Percentiles rank a stretch among this genome's conserved stretches.
Evolutionary conservation across 1,284 basidiomycete genomes (phyloP).

Genomic region (Puccinia polysora): DNA sequence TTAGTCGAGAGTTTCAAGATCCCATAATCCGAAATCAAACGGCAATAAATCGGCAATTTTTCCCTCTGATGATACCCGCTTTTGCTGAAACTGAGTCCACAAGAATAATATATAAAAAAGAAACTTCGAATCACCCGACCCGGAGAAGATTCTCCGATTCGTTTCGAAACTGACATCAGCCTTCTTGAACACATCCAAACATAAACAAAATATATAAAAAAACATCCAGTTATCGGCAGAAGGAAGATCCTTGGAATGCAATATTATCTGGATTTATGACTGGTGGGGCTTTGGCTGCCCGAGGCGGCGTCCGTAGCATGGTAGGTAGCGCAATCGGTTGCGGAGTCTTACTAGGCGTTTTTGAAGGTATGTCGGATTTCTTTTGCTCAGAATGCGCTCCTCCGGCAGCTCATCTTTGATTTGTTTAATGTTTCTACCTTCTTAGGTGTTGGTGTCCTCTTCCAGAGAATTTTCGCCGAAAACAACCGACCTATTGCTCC

Average conservation of each 20-base stretch:
- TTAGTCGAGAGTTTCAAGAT: slow-evolving; percentile 50
- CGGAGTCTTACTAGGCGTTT: slow-evolving; percentile 92
- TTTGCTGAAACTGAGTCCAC: too few relatives aligned
- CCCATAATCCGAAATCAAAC: background rate
- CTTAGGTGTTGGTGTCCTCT: slow-evolving; percentile 75
- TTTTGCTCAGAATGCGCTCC: background rate
- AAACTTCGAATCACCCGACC: too few relatives aligned
- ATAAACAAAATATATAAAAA: background rate
- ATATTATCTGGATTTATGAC: slow-evolving; percentile 98
- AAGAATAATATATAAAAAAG: too few relatives aligned
- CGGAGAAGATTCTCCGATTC: too few relatives aligned
- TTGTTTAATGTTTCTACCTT: background rate
- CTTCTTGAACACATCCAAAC: background rate
- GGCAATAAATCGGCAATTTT: background rate
- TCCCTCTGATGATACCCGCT: too few relatives aligned
- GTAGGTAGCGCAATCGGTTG: slow-evolving; percentile 88
- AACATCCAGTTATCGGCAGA: slow-evolving; percentile 71
- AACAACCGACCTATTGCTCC: slow-evolving; percentile 61
- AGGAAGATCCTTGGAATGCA: slow-evolving; percentile 99
- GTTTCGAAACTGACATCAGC: background rate
- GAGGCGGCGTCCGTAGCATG: slow-evolving; percentile 90
- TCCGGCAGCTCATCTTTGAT: background rate
- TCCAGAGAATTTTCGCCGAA: slow-evolving; percentile 77
- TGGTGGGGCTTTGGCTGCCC: slow-evolving; percentile 87
- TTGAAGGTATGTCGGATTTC: slow-evolving; percentile 45